Evolutionary conservation across 352 stramenopile genomes (phyloP).

Genomic region (Phytophthora boehmeriae): DNA sequence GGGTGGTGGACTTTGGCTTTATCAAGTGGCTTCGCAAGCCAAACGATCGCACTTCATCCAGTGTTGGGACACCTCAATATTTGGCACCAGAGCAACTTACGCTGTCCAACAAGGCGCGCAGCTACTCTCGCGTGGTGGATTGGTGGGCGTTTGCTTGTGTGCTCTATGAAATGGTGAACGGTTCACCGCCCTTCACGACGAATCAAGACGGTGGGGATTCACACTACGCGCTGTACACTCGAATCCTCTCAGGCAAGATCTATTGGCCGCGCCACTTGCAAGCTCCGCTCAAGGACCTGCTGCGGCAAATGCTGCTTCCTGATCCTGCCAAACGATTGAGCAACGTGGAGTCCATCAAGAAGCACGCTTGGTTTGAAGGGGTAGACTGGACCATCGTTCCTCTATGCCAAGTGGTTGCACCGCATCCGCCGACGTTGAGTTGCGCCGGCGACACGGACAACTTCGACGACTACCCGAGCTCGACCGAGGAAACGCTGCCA

Average conservation of each 20-base stretch:
- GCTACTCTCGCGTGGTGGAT: conserved; percentile 82
- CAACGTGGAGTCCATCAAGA: conserved; percentile 53
- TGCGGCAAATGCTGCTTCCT: conserved; percentile 67
- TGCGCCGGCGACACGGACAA: conserved; percentile 55
- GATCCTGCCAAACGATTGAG: conserved; percentile 56
- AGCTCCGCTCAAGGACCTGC: conserved; percentile 56
- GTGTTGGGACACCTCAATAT: conserved; percentile 74
- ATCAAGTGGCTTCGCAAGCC: conserved; percentile 40
- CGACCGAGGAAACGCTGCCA: conserved; percentile 47
- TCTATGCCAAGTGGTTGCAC: conserved; percentile 47
- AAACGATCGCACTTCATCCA: conserved; percentile 56
- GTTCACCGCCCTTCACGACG: conserved; percentile 77
- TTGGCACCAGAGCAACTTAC: conserved; percentile 80
- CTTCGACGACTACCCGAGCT: conserved; percentile 75
- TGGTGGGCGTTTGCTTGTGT: conserved; percentile 87
- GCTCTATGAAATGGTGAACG: conserved; percentile 81
- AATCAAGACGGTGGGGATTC: conserved; percentile 73
- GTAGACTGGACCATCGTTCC: conserved; percentile 71
- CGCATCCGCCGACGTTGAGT: conserved; percentile 46
- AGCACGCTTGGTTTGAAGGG: conserved; percentile 66
- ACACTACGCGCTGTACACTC: conserved; percentile 86
- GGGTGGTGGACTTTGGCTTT: conserved; percentile 78
- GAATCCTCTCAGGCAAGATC: conserved; percentile 75
- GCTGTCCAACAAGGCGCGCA: conserved; percentile 46
- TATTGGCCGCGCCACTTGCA: conserved; percentile 56